Percentiles rank a stretch among this genome's conserved stretches.
phyloP scores from a whole-genome alignment of 352 stramenopile genomes.

The Pythium pyrilobum region DNA sequence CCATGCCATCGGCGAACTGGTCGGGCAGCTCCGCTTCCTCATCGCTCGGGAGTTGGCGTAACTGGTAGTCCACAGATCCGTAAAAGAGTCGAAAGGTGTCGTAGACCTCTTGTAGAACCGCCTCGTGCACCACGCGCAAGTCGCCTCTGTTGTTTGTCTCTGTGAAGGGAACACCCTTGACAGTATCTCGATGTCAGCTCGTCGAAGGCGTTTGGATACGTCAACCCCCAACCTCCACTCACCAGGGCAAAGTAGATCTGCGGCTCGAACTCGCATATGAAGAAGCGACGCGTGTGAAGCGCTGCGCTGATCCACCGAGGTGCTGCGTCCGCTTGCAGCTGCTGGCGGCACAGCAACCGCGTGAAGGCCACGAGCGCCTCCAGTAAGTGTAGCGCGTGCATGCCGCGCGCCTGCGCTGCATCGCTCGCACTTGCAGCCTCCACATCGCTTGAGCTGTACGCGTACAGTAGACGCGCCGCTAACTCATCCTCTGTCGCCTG shows the following conservation, averaged over 20 bases:
- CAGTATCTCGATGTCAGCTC: no score
- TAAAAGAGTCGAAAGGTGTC: slow-evolving; percentile 50
- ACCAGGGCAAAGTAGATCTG: slow-evolving; percentile 61
- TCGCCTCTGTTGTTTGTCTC: no score
- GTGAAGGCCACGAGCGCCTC: slow-evolving; percentile 53
- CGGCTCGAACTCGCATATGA: slow-evolving; percentile 47
- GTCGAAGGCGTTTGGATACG: no score
- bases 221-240: background rate
- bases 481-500: slow-evolving; percentile 52
- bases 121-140: slow-evolving; percentile 27
- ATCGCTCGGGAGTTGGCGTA: slow-evolving; percentile 14
- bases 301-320: slow-evolving; percentile 38
- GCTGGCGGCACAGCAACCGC: slow-evolving; percentile 25
- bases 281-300: slow-evolving; percentile 35
- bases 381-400: slow-evolving; percentile 42
- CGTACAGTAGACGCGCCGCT: slow-evolving; percentile 42
- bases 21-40: background rate
- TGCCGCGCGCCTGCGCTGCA: background rate
- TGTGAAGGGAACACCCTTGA: no score
- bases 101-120: slow-evolving; percentile 41
- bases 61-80: slow-evolving; percentile 39
- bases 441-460: background rate
- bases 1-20: slow-evolving; percentile 40
- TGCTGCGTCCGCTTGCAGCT: background rate
- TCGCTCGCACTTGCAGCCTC: background rate